Percentiles rank a stretch among this genome's conserved stretches.
These are phyloP conservation scores for Austroboletus niveus DNA, from an alignment of 1,284 basidiomycete genomes.

Conservation along the genomic window DNA sequence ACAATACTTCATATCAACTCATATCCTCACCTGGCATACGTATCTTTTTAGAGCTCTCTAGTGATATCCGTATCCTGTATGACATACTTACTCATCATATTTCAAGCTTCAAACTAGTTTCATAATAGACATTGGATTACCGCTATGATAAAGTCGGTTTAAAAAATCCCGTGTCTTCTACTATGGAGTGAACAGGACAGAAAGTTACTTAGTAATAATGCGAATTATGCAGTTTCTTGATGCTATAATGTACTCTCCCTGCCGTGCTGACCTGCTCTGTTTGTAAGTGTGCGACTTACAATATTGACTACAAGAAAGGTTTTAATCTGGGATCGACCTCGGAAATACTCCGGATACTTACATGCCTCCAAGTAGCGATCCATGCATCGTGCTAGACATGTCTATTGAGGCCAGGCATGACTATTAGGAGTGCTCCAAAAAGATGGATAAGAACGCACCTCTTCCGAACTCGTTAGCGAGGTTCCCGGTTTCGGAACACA, in stretches of 20 bases:
- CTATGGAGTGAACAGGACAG: slow-evolving; percentile 1
- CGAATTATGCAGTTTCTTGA: not conserved
- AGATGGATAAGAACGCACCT: slow-evolving; percentile 43
- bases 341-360: slow-evolving; percentile 38
- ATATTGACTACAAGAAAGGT: slow-evolving; percentile 57
- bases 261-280: slow-evolving; percentile 41
- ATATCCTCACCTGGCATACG: slow-evolving; percentile 14
- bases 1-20: slow-evolving; percentile 8
- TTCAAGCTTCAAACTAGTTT: slow-evolving; percentile 10
- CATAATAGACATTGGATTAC: slow-evolving; percentile 17
- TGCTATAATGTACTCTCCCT: slow-evolving; percentile 21
- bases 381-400: slow-evolving; percentile 72
- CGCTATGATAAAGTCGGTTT: not conserved
- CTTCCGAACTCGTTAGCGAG: slow-evolving; percentile 68
- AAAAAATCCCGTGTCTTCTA: slow-evolving; percentile 1
- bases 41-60: slow-evolving; percentile 21
- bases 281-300: slow-evolving; percentile 64
- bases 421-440: not conserved
- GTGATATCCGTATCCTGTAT: slow-evolving; percentile 9
- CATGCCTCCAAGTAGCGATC: slow-evolving; percentile 85
- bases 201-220: not conserved
- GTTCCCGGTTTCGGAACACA: slow-evolving; percentile 77
- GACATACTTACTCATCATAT: slow-evolving; percentile 17
- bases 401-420: slow-evolving; percentile 40
- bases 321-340: slow-evolving; percentile 1